Evolutionary conservation across 2,329 filamentous ascomycete species (phyloP).

Genomic region (Calonectria honghensis): DNA sequence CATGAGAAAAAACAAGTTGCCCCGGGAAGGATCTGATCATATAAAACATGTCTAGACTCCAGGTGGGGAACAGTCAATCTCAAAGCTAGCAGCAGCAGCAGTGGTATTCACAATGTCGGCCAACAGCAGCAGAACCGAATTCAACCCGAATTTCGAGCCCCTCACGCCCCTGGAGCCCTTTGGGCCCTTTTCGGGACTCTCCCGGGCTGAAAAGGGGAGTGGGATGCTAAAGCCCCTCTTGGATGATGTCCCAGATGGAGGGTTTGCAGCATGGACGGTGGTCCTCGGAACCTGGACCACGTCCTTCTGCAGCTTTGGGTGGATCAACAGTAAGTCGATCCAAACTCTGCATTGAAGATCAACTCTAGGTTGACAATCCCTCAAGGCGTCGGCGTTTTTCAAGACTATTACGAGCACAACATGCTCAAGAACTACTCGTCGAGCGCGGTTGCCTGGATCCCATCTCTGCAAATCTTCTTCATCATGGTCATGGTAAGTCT

Average conservation of each 20-base stretch:
- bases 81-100: background rate
- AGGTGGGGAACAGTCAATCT: background rate
- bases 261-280: constrained; percentile 59
- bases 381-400: constrained; percentile 69
- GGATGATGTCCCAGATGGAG: constrained; percentile 50
- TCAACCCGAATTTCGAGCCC: background rate
- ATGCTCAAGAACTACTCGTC: constrained; percentile 68
- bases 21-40: background rate
- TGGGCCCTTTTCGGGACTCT: background rate
- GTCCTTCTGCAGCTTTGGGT: constrained; percentile 63
- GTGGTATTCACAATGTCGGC: constrained; percentile 11
- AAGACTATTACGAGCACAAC: constrained; percentile 72
- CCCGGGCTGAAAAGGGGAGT: constrained; percentile 11
- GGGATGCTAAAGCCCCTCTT: too few species aligned
- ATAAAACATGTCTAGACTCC: background rate
- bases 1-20: background rate
- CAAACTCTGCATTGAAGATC: too few species aligned
- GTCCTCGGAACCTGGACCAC: constrained; percentile 62
- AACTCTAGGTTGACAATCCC: background rate
- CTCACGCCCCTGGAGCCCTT: background rate
- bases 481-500: constrained; percentile 67
- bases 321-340: constrained; percentile 64
- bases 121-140: constrained; percentile 24
- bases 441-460: constrained; percentile 76
- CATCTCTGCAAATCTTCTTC: constrained; percentile 72